A percentile compares a stretch with the other conserved stretches of the same genome.
phyloP scores from a whole-genome alignment of 1,139 yeast genomes.

The Hyphopichia khmerensis region DNA sequence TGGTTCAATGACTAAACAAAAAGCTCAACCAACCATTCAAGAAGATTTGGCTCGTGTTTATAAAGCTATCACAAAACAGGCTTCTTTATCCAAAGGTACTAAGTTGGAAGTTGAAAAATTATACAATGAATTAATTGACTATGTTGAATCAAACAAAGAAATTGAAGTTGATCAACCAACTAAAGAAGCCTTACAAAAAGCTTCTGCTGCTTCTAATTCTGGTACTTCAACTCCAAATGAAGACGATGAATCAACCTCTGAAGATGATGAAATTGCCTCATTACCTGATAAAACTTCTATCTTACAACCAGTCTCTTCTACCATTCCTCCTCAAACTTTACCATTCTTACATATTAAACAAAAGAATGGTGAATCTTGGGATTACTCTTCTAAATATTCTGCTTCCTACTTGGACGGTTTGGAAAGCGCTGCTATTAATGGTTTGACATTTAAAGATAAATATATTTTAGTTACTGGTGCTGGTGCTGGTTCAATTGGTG shows the following conservation, averaged over 20 bases:
- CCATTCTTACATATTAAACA: constrained; percentile 93
- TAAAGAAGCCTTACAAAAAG: constrained; percentile 40
- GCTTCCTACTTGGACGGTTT: constrained; percentile 82
- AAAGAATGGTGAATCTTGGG: constrained; percentile 78
- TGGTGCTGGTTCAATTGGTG: constrained; percentile 98
- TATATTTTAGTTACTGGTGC: constrained; percentile 95
- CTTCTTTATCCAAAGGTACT: constrained; percentile 56
- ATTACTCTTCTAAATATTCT: constrained; percentile 76
- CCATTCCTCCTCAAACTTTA: constrained; percentile 78
- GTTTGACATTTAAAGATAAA: constrained; percentile 86
- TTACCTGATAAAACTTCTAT: constrained; percentile 70
- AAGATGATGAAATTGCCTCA: constrained; percentile 80
- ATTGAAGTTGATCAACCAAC: constrained; percentile 53
- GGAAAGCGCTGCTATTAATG: constrained; percentile 90
- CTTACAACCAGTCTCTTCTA: constrained; percentile 69
- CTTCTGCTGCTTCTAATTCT: constrained; percentile 28
- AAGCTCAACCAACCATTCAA: constrained; percentile 66
- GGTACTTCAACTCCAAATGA: constrained; percentile 46
- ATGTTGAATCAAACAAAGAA: constrained; percentile 68
- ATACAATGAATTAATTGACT: constrained; percentile 74
- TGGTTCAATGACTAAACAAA: constrained; percentile 71
- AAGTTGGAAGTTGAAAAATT: constrained; percentile 77
- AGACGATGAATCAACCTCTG: constrained; percentile 48
- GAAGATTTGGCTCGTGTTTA: constrained; percentile 85
- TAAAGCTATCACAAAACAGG: constrained; percentile 75